Evolutionary conservation across 108 stramenopile species (phyloP).

Genomic region (Chaetoceros tenuissimus): DNA sequence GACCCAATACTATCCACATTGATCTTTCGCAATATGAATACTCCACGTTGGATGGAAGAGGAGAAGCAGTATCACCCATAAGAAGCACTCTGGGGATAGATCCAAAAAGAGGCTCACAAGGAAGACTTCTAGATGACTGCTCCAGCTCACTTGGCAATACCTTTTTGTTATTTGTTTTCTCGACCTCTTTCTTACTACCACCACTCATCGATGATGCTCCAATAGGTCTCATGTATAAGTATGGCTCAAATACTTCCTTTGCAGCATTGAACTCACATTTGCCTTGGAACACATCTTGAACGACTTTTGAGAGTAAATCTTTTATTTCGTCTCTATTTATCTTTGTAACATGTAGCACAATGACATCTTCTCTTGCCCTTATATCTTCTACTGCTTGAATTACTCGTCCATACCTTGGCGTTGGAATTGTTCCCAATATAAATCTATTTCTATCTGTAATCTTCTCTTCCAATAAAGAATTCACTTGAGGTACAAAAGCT

Average conservation of each 20-base stretch:
- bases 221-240: not conserved
- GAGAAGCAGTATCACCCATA: slow-evolving; percentile 5
- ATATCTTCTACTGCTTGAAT: slow-evolving; percentile 8
- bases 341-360: slow-evolving; percentile 8
- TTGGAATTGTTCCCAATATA: slow-evolving; percentile 2
- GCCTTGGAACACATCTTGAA: not conserved
- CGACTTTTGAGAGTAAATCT: not conserved
- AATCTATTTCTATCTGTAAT: not conserved
- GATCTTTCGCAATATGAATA: slow-evolving; percentile 4
- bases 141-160: not conserved
- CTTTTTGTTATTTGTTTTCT: not conserved
- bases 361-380: slow-evolving; percentile 1
- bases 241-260: not conserved
- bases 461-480: not conserved
- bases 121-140: not conserved
- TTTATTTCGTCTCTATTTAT: slow-evolving; percentile 3
- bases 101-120: not conserved
- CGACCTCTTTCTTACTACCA: not conserved
- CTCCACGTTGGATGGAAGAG: not conserved
- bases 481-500: not conserved
- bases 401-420: slow-evolving; percentile 8
- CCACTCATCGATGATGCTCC: too few relatives aligned
- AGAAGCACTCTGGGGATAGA: slow-evolving; percentile 2
- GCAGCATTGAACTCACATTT: not conserved
- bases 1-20: slow-evolving; percentile 6